These are phyloP conservation scores for Ascochyta rabiei DNA, from an alignment of 2,329 filamentous ascomycete genomes.

Conservation along the genomic window DNA sequence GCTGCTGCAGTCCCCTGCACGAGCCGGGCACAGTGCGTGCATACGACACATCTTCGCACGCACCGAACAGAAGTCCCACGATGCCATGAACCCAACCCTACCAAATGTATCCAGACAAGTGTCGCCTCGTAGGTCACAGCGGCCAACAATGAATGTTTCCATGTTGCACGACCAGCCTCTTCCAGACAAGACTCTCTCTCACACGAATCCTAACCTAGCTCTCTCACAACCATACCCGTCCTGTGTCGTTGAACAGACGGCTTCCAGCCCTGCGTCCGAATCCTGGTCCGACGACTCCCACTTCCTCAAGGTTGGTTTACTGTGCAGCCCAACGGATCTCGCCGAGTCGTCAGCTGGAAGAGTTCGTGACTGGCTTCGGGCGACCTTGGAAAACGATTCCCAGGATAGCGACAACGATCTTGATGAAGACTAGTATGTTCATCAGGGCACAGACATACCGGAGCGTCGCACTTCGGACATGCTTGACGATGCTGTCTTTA, in stretches of 20 bases:
- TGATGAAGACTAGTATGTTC: background rate
- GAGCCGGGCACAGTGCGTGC: slow-evolving; percentile 33
- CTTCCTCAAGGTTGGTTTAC: slow-evolving; percentile 22
- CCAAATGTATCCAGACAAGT: slow-evolving; percentile 30
- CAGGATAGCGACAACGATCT: background rate
- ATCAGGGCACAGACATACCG: background rate
- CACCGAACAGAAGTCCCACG: slow-evolving; percentile 3
- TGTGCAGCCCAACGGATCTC: background rate
- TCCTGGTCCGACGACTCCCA: slow-evolving; percentile 40
- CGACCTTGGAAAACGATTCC: background rate
- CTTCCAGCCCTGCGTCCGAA: slow-evolving; percentile 16
- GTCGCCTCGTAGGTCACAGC: background rate
- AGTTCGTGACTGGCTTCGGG: slow-evolving; percentile 28
- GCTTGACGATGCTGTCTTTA: background rate
- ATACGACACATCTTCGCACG: slow-evolving; percentile 40
- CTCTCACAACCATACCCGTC: background rate
- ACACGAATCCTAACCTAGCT: too few species aligned
- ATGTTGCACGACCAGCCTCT: background rate
- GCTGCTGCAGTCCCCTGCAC: slow-evolving; percentile 37
- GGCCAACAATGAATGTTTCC: background rate
- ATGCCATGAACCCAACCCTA: slow-evolving; percentile 29
- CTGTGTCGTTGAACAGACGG: background rate
- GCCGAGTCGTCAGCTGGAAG: slow-evolving; percentile 9
- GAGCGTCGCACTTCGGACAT: background rate
- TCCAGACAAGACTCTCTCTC: too few species aligned